These are phyloP conservation scores for Aspergillus ibericus DNA, from an alignment of 2,329 filamentous ascomycete species.

Conservation along the genomic window DNA sequence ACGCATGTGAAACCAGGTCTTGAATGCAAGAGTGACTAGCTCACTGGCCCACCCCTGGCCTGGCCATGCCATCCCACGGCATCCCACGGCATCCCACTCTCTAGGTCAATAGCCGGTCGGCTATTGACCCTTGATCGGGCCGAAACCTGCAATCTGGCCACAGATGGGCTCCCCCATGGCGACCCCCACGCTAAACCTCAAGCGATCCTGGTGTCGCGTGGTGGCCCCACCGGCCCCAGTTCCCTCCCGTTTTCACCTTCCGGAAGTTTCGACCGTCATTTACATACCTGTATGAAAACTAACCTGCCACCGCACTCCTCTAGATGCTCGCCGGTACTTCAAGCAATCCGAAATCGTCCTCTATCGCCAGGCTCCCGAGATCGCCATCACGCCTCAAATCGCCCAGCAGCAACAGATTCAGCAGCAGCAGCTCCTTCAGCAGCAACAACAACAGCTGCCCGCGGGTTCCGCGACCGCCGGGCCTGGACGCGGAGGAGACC, in stretches of 20 bases:
- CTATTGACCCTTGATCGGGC: conserved; percentile 31
- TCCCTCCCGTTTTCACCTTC: conserved; percentile 10
- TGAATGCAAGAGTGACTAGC: conserved; percentile 17
- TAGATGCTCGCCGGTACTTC: conserved; percentile 94
- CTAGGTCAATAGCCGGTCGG: conserved; percentile 37
- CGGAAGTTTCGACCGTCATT: conserved; percentile 4
- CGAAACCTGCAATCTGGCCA: conserved; percentile 15
- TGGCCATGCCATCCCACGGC: background rate
- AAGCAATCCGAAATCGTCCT: conserved; percentile 99
- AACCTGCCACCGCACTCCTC: background rate
- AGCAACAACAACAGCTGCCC: conserved; percentile 36
- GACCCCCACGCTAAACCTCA: conserved; percentile 35
- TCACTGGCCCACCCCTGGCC: background rate
- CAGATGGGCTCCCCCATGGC: conserved; percentile 15
- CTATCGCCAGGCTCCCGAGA: conserved; percentile 69
- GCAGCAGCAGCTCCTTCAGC: conserved; percentile 37
- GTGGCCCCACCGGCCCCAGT: conserved; percentile 24
- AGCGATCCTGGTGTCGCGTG: conserved; percentile 22
- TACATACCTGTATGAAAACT: background rate
- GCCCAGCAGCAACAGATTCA: conserved; percentile 43
- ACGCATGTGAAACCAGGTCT: background rate
- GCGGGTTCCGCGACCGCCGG: conserved; percentile 38
- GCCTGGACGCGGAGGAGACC: conserved; percentile 25
- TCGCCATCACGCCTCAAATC: conserved; percentile 42
- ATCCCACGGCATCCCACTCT: conserved; percentile 20